Conservation (phyloP, 352 stramenopile species). For the Phytophthora capsici region DNA sequence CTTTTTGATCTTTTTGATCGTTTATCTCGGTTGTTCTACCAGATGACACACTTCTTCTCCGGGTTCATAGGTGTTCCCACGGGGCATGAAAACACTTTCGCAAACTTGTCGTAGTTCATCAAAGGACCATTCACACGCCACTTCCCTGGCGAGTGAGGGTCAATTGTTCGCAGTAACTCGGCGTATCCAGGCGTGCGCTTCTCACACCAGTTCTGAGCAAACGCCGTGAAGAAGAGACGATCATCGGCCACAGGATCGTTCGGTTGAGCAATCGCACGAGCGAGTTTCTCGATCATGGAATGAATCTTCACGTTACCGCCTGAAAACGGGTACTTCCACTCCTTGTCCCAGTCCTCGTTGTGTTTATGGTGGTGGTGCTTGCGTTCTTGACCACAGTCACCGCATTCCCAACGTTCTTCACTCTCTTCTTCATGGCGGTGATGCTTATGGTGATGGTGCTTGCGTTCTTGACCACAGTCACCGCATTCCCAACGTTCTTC, state of each 20-base stretch:
- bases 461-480: conserved; percentile 7
- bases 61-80: conserved; percentile 74
- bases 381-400: conserved; percentile 7
- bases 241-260: conserved; percentile 40
- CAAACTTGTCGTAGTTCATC: conserved; percentile 75
- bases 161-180: conserved; percentile 55
- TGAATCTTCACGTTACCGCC: conserved; percentile 24
- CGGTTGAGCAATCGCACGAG: conserved; percentile 35
- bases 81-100: conserved; percentile 67
- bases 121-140: conserved; percentile 72
- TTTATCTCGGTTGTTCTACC: too few species aligned
- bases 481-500: conserved; percentile 17
- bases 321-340: conserved; percentile 35
- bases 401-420: conserved; percentile 17
- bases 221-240: conserved; percentile 73
- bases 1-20: not conserved
- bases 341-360: conserved; percentile 15
- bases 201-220: conserved; percentile 72
- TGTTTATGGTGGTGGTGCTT: conserved; percentile 16
- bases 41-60: conserved; percentile 68
- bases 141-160: conserved; percentile 65
- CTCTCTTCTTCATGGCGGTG: conserved; percentile 13
- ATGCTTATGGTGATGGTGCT: conserved; percentile 19
- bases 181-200: conserved; percentile 52
- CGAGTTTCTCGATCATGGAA: conserved; percentile 33